A percentile compares a stretch with the other conserved stretches of the same genome.
These are phyloP conservation scores for Alternaria infectoria DNA, from an alignment of 2,329 filamentous ascomycete genomes.

Conservation along the genomic window DNA sequence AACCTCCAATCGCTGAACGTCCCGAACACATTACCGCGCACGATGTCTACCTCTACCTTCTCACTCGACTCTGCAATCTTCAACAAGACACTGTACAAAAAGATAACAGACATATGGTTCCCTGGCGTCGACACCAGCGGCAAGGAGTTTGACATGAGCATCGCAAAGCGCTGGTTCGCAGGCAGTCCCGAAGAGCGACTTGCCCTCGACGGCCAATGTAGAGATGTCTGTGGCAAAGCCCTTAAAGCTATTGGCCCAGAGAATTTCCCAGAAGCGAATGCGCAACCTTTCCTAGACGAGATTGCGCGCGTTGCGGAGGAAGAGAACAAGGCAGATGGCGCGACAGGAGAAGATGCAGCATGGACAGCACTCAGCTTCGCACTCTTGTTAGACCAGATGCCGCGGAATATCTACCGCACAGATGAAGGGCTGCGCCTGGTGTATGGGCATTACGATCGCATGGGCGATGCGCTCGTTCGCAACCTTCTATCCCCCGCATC, in stretches of 20 bases:
- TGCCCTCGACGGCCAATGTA: conserved; percentile 48
- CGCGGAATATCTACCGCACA: conserved; percentile 66
- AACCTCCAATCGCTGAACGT: not conserved
- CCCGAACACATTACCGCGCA: conserved; percentile 9
- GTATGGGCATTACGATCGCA: conserved; percentile 64
- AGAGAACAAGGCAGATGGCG: conserved; percentile 13
- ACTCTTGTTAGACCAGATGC: conserved; percentile 67
- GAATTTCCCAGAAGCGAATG: conserved; percentile 36
- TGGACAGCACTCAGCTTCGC: conserved; percentile 57
- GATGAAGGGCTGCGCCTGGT: conserved; percentile 51
- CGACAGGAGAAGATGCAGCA: conserved; percentile 33
- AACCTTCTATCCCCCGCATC: conserved; percentile 40
- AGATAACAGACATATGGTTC: conserved; percentile 50
- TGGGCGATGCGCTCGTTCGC: conserved; percentile 56
- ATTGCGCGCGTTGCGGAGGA: conserved; percentile 25
- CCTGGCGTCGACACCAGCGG: conserved; percentile 35
- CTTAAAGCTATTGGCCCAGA: conserved; percentile 49
- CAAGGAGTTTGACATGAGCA: conserved; percentile 26
- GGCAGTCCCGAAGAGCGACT: conserved; percentile 40
- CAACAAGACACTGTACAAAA: conserved; percentile 48
- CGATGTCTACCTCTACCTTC: conserved; percentile 38
- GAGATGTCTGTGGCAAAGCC: conserved; percentile 41
- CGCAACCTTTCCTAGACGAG: conserved; percentile 48
- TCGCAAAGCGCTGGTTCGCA: conserved; percentile 48
- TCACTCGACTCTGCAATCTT: conserved; percentile 49